A percentile compares a stretch with the other conserved stretches of the same genome.
These are phyloP conservation scores for Daedaleopsis nitida DNA, from an alignment of 768 basidiomycete genomes.

Conservation along the genomic window DNA sequence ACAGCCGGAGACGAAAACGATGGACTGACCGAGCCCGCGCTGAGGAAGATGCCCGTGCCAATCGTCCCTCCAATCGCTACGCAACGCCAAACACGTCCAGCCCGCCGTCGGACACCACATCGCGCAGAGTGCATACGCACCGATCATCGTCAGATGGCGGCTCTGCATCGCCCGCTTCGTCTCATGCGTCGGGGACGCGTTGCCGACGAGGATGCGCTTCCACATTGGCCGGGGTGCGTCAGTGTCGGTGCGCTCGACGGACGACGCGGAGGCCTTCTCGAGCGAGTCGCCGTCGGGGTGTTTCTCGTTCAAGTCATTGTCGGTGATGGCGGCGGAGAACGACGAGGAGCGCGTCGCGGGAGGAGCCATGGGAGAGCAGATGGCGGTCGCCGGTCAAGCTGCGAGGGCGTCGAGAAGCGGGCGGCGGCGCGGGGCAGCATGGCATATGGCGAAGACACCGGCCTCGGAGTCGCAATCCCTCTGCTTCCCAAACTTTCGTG, in stretches of 20 bases:
- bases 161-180: slow-evolving; percentile 44
- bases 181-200: slow-evolving; percentile 23
- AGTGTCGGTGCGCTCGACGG: background rate
- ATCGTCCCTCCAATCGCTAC: slow-evolving; percentile 58
- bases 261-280: slow-evolving; percentile 12
- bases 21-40: slow-evolving; percentile 51
- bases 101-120: slow-evolving; percentile 40
- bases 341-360: slow-evolving; percentile 5
- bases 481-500: too few species aligned
- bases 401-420: too few species aligned
- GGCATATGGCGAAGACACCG: too few species aligned
- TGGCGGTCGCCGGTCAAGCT: background rate
- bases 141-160: slow-evolving; percentile 46
- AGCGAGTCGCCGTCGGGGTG: slow-evolving; percentile 4
- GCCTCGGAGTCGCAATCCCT: too few species aligned
- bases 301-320: slow-evolving; percentile 7
- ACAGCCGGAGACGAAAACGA: too few species aligned
- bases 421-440: too few species aligned
- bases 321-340: slow-evolving; percentile 13
- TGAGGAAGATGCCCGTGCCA: slow-evolving; percentile 63
- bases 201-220: slow-evolving; percentile 26
- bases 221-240: slow-evolving; percentile 12
- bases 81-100: slow-evolving; percentile 25
- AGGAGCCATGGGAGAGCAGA: background rate
- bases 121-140: slow-evolving; percentile 23